A percentile compares a stretch with the other conserved stretches of the same genome.
Conservation (phyloP, 2,329 filamentous ascomycete species). For the Alternaria triticina region DNA sequence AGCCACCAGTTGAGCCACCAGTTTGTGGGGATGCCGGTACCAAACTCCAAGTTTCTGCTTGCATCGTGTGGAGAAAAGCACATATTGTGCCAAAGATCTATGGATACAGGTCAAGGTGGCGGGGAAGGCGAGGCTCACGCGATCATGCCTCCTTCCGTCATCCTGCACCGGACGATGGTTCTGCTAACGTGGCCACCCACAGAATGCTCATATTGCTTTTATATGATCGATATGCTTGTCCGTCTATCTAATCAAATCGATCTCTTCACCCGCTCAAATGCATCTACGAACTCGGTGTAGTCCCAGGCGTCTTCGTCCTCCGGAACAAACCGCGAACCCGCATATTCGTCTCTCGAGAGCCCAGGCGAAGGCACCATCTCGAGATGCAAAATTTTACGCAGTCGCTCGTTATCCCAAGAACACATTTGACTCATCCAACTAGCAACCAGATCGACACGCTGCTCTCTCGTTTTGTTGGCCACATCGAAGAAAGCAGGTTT, state of each 20-base stretch:
- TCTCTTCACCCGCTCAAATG: conserved; percentile 24
- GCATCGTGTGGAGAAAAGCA: not conserved
- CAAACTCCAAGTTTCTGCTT: not conserved
- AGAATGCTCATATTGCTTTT: not conserved
- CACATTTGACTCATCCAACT: conserved; percentile 33
- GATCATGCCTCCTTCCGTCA: not conserved
- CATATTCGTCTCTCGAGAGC: conserved; percentile 21
- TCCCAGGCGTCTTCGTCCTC: conserved; percentile 37
- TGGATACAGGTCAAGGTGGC: not conserved
- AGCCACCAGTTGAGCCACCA: not conserved
- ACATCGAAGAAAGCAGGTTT: conserved; percentile 34
- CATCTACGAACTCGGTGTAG: conserved; percentile 30
- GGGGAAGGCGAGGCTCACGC: not conserved
- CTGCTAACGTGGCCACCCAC: not conserved
- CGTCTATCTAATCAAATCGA: not conserved
- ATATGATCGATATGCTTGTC: not conserved
- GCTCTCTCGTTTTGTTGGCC: conserved; percentile 32
- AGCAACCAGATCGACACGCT: conserved; percentile 34
- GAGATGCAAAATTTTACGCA: conserved; percentile 32
- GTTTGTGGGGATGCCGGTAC: not conserved
- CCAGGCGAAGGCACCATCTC: conserved; percentile 27
- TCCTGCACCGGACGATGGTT: not conserved
- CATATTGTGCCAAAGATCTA: not conserved
- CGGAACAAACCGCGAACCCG: conserved; percentile 27
- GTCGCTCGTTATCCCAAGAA: conserved; percentile 25